Base-by-base conservation (phyloP, 306 rosid species). In the Cicer bijugum region DNA sequence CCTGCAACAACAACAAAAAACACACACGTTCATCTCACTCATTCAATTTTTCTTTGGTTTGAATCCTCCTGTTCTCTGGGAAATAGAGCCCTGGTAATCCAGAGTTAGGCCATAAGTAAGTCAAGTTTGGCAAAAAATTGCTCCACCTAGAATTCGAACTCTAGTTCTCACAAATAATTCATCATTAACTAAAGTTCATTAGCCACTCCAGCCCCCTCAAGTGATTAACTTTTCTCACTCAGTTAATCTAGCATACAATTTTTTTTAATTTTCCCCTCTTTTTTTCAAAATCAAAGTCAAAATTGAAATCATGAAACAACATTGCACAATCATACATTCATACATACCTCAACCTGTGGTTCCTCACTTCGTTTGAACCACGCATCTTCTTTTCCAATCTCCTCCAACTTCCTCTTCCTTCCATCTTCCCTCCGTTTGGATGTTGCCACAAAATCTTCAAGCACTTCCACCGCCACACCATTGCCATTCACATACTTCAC, bases 331-430 rank as follows among this genome's bases (percentile, higher is more conserved):
- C 53, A 8, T 40, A 81, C 5, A 45, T 20, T 45, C 53, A 8
- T 40, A 19, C 86, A 61, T 84, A 93, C 94, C 96, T 89, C 91
- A 59, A 82, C 80, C 4, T 72, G 75, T 20, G 80, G 78, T 33
- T 62, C 48, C 48, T 72, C 90, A 3, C 64, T 72, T 48, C 35
- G 80, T 79, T 91, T 94, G 61, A 94, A 94, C 99, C 99, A 94
- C 0, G 96, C 99, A 0, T 94, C 97, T 80, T 94, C 97, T 77
- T 84, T 94, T 4, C 99, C 99, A 85, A 94, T 90, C 71, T 94
- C 96, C 87, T 94, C 99, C 76, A 94, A 64, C 79, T 89, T 91
- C 80, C 69, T 94, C 97, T 86, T 85, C 90, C 99, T 88, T 39
- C 90, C 97, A 71, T 84, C 90, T 86, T 94, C 97, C 71, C 45